These are phyloP conservation scores for Apiospora pterosperma DNA, from an alignment of 2,329 filamentous ascomycete genomes.

Conservation along the genomic window DNA sequence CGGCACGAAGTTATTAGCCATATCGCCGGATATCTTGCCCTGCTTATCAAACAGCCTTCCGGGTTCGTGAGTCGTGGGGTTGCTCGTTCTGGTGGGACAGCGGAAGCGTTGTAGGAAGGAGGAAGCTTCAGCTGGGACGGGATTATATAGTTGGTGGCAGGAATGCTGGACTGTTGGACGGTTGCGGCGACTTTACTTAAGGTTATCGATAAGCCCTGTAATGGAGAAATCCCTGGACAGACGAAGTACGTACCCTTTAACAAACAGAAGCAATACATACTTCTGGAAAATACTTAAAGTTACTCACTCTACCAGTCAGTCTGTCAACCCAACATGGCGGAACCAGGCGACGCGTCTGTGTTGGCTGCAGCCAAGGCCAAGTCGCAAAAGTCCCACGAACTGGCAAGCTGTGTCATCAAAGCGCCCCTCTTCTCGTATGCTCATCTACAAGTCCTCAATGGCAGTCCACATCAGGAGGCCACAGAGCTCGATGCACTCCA, in stretches of 20 bases:
- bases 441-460: constrained; percentile 47
- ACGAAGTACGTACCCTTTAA: background rate
- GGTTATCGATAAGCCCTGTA: background rate
- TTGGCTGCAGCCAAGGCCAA: constrained; percentile 4
- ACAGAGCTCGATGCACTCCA: constrained; percentile 57
- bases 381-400: constrained; percentile 38
- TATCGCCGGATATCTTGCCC: constrained; percentile 23
- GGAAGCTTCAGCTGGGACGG: background rate
- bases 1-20: constrained; percentile 62
- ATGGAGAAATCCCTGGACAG: background rate
- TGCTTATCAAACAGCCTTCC: background rate
- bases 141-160: background rate
- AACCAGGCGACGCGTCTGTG: background rate
- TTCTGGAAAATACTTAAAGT: background rate
- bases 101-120: background rate
- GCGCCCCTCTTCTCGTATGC: constrained; percentile 53
- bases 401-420: constrained; percentile 50
- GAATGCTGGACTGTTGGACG: background rate
- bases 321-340: background rate
- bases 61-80: background rate
- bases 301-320: background rate
- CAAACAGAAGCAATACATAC: background rate
- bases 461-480: constrained; percentile 14
- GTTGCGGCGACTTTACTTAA: background rate
- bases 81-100: background rate